Base-by-base conservation (phyloP, 164 flowering plant species). In the Sedum album region DNA sequence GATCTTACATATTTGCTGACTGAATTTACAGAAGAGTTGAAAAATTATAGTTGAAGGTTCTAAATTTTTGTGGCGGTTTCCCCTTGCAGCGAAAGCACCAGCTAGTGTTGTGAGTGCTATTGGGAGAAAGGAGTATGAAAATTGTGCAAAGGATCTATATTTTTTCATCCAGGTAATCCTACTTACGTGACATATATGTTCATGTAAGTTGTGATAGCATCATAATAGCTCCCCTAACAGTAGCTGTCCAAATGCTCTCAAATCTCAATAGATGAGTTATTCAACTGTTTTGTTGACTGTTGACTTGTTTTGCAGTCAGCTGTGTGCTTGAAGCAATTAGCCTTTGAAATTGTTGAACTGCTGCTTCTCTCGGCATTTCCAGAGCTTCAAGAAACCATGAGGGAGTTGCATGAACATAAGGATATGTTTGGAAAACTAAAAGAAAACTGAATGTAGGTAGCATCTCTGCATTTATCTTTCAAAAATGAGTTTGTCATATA, bases 41-140 rank as follows among this genome's bases (percentile, higher is more conserved):
- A 44, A 18, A 26, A n/a, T 68, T 35, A 55, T 60, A 10, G 53
- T 66, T n/a, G 42, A n/a, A 17, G 57, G 38, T 7, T 44, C 20
- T 44, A 44, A 44, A 17, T 44, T 17, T 44, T 17, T 44, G 15
- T 11, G 31, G 60, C 6, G 48, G 66, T 44, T 36, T 55, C 17
- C 71, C 18, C 73, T 26, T 63, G 70, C 28, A 95, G 99, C 88
- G 62, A 88, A 85, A 69, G 96, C 99, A 61, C 99, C 99, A 53
- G 82, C 94, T 72, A 85, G 97, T 69, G 79, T 95, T 15, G 93
- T 85, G 25, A 78, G 97, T 60, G 86, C 92, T 72, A 80, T 95
- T 79, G 99, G 99, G 70, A 90, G 84, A 8, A 92, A 85, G 81
- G 96, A 92, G 77, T 95, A 95, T 82, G 97, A 92, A 73, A 85